phyloP scores from a whole-genome alignment of 2,329 filamentous ascomycete species.

The Botrytis squamosa region DNA sequence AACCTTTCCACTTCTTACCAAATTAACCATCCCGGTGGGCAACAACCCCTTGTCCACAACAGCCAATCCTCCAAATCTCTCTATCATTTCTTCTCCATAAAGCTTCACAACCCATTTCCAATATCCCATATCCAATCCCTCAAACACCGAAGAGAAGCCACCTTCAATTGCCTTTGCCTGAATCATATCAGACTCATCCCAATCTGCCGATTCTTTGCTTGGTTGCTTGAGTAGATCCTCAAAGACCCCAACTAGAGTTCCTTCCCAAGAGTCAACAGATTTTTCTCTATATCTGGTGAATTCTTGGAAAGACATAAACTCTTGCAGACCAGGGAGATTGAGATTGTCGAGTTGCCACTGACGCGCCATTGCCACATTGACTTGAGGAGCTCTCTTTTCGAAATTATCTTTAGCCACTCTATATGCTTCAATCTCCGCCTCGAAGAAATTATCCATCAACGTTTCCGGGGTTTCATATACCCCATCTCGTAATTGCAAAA shows the following conservation, averaged over 20 bases:
- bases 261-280: slow-evolving; percentile 25
- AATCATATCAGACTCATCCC: slow-evolving; percentile 23
- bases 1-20: slow-evolving; percentile 42
- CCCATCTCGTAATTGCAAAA: slow-evolving; percentile 35
- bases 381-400: slow-evolving; percentile 24
- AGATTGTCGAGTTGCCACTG: background rate
- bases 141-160: background rate
- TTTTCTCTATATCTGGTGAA: slow-evolving; percentile 42
- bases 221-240: slow-evolving; percentile 28
- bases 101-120: slow-evolving; percentile 43
- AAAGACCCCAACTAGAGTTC: slow-evolving; percentile 39
- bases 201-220: slow-evolving; percentile 33
- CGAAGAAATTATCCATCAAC: slow-evolving; percentile 35
- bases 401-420: slow-evolving; percentile 38
- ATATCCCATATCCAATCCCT: slow-evolving; percentile 36
- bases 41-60: slow-evolving; percentile 44
- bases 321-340: background rate
- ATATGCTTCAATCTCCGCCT: slow-evolving; percentile 42
- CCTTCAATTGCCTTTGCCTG: slow-evolving; percentile 16
- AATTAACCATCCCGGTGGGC: slow-evolving; percentile 44
- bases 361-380: background rate
- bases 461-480: slow-evolving; percentile 33
- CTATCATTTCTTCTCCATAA: slow-evolving; percentile 43
- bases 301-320: slow-evolving; percentile 45
- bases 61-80: slow-evolving; percentile 43